These are phyloP conservation scores for Cerrena zonata DNA, from an alignment of 1,284 basidiomycete genomes.

Conservation along the genomic window DNA sequence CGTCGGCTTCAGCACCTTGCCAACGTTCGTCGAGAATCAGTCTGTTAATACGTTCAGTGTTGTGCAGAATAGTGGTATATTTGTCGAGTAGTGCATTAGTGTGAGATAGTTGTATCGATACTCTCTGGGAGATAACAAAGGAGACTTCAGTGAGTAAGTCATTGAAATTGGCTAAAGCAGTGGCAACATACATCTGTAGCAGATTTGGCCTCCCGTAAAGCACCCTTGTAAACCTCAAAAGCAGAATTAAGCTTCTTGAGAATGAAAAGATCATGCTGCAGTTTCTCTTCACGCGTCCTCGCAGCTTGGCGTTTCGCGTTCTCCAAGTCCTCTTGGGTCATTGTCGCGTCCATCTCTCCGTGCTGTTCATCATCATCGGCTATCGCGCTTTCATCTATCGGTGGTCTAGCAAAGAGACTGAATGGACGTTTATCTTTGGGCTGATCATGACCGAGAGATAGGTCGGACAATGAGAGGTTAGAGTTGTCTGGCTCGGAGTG, in stretches of 20 bases:
- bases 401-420: slow-evolving; percentile 36
- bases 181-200: slow-evolving; percentile 55
- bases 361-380: slow-evolving; percentile 26
- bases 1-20: slow-evolving; percentile 68
- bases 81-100: slow-evolving; percentile 68
- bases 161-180: neutral
- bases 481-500: slow-evolving; percentile 41
- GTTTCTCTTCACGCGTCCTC: slow-evolving; percentile 61
- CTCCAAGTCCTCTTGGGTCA: slow-evolving; percentile 26
- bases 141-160: neutral
- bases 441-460: slow-evolving; percentile 37
- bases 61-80: slow-evolving; percentile 63
- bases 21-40: slow-evolving; percentile 71
- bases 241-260: slow-evolving; percentile 65
- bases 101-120: slow-evolving; percentile 58
- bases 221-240: slow-evolving; percentile 61
- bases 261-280: slow-evolving; percentile 65
- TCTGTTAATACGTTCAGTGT: slow-evolving; percentile 58
- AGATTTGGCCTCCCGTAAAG: slow-evolving; percentile 53
- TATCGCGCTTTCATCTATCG: slow-evolving; percentile 19
- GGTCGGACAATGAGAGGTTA: slow-evolving; percentile 60
- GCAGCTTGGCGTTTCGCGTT: slow-evolving; percentile 27
- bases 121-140: slow-evolving; percentile 37
- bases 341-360: slow-evolving; percentile 21
- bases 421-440: slow-evolving; percentile 27